These are phyloP conservation scores for Malus hybrid DNA, from an alignment of 331 rosid genomes.

Conservation along the genomic window DNA sequence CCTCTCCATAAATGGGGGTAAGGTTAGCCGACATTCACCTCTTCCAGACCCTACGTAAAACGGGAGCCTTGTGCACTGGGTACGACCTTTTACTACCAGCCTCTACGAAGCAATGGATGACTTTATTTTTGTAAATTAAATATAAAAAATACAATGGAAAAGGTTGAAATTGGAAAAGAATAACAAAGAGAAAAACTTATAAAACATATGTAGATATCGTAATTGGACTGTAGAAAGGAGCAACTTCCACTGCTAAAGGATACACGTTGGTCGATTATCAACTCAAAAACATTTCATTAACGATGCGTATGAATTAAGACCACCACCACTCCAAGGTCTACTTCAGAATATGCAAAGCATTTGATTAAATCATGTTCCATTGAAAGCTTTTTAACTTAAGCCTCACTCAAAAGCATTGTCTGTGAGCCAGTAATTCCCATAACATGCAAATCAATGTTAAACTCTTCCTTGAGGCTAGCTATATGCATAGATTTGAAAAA, in stretches of 20 bases:
- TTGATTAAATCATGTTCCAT: background rate
- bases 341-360: background rate
- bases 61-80: too few relatives aligned
- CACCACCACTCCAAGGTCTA: background rate
- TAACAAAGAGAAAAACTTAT: background rate
- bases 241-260: background rate
- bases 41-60: too few relatives aligned
- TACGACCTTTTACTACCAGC: too few relatives aligned
- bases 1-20: too few relatives aligned
- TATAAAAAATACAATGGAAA: too few relatives aligned
- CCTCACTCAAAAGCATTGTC: constrained; percentile 67
- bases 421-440: constrained; percentile 67
- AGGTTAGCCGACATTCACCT: too few relatives aligned
- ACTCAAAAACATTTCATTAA: background rate
- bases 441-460: constrained; percentile 86
- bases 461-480: constrained; percentile 63
- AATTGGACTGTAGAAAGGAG: background rate
- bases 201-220: background rate
- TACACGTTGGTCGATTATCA: background rate
- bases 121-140: too few relatives aligned
- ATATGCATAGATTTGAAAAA: background rate
- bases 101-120: too few relatives aligned
- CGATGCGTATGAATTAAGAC: background rate
- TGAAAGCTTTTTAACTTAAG: constrained; percentile 38
- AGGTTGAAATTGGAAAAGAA: background rate